phyloP scores from a whole-genome alignment of 2,329 filamentous ascomycete genomes.

The Arthrobotrys pseudoclavata region DNA sequence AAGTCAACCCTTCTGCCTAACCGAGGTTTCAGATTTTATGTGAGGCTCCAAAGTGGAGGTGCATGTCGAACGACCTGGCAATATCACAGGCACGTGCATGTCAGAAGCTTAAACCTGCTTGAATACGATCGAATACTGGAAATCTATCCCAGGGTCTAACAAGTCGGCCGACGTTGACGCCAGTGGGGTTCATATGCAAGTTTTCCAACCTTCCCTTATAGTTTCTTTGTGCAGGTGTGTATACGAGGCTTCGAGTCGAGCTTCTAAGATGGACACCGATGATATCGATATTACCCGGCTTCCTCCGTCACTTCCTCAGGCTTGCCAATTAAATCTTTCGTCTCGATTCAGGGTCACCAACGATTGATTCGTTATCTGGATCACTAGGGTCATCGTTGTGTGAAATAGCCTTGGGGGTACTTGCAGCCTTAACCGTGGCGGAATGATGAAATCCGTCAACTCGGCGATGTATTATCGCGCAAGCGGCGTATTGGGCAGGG shows the following conservation, averaged over 20 bases:
- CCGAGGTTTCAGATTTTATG: conserved; percentile 50
- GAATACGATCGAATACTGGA: conserved; percentile 6
- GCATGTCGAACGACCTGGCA: not conserved
- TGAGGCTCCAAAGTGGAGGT: conserved; percentile 35
- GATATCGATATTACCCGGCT: not conserved
- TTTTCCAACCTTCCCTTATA: conserved; percentile 14
- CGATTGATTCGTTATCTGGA: not conserved
- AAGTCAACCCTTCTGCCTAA: conserved; percentile 45
- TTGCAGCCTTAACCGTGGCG: not conserved
- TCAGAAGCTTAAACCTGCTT: conserved; percentile 9
- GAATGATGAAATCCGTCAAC: conserved; percentile 14
- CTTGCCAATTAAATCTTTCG: not conserved
- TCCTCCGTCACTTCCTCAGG: not conserved
- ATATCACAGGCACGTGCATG: conserved; percentile 6
- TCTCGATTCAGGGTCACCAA: not conserved
- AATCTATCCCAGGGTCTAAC: conserved; percentile 6
- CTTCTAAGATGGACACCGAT: conserved; percentile 1
- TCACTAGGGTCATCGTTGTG: not conserved
- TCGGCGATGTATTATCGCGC: not conserved
- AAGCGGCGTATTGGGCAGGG: not conserved
- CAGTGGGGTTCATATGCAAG: conserved; percentile 6
- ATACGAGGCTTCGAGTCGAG: not conserved
- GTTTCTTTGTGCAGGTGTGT: not conserved
- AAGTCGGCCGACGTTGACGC: not conserved
- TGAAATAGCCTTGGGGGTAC: not conserved